Evolutionary conservation across 805 yeast genomes (phyloP), one percentile per base, ranked within the genome.

Genomic region (Sungouiella blattae): DNA sequence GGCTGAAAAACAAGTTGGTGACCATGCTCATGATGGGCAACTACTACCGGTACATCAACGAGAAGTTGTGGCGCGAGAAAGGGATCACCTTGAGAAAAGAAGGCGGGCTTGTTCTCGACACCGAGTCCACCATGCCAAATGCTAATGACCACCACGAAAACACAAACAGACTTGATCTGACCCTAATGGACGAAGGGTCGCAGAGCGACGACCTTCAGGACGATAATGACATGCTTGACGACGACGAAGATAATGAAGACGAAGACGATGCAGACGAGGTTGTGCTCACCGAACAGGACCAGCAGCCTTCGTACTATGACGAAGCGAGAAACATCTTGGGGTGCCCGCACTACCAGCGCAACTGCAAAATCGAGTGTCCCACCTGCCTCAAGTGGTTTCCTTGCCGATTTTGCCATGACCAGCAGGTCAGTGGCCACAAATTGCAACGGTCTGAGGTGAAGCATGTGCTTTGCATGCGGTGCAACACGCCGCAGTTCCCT

Each of bases 351-450:
- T 89, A 89, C 59, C 83, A 78, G 51, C 64, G 95, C 22, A 80
- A 81, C 41, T 87, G 95, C 62, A 87, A 88, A 55, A 58, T 85
- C 32, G 93, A 86, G 50, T 89, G 97, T 53, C 71, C 83, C 9
- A 69, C 70, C 2, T 89, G 97, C 52, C 59, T 67, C 21, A 69
- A 70, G 52, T 89, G 95, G 91, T 83, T 67, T 46, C 62, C 86
- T 2, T 89, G 97, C 60, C 73, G 95, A 11, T 76, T 85, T 45
- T 89, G 97, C 55, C 97, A 89, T 58, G 95, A 84, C 50, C 69
- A 63, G n/a, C 72, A 57, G 17, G 69, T 71, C 15, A 51, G 66
- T 9, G 94, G 83, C 56, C 76, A 71, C 44, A 73, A 86, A 51
- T 60, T 68, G 22, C 36, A 52, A 4, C 69, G 95, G 30, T 64